These are phyloP conservation scores for Elongisporangium anandrum DNA, from an alignment of 352 stramenopile genomes.

Conservation along the genomic window DNA sequence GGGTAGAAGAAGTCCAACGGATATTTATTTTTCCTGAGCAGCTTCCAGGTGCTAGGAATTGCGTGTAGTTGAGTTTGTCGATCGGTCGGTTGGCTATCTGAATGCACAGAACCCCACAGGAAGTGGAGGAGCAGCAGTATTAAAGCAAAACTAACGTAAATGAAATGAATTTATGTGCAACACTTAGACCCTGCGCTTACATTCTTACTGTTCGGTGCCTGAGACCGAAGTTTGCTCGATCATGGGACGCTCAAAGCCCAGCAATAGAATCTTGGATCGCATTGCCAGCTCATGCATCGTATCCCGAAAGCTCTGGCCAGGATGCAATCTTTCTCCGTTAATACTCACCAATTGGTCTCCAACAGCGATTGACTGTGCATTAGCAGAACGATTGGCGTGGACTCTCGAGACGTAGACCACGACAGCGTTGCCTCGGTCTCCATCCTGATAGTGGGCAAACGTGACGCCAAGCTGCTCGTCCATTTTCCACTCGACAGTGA, in stretches of 20 bases:
- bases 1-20: neutral
- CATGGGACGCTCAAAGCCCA: conserved; percentile 36
- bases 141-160: neutral
- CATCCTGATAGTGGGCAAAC: conserved; percentile 37
- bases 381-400: conserved; percentile 20
- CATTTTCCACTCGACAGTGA: conserved; percentile 35
- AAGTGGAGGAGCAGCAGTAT: neutral
- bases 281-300: conserved; percentile 26
- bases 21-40: neutral
- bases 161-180: neutral
- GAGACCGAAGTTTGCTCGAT: conserved; percentile 15
- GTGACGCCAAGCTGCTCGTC: conserved; percentile 31
- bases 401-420: conserved; percentile 44
- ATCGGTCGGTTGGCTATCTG: neutral
- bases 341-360: conserved; percentile 36
- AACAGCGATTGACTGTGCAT: conserved; percentile 25
- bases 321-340: conserved; percentile 26
- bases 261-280: conserved; percentile 25
- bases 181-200: no score
- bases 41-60: neutral
- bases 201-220: neutral
- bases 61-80: neutral
- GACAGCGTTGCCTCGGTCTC: conserved; percentile 19
- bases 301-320: conserved; percentile 25
- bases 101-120: neutral